Percentiles rank a stretch among this genome's conserved stretches.
Conservation (phyloP, 2,329 filamentous ascomycete genomes). For the Endothia cerciana region DNA sequence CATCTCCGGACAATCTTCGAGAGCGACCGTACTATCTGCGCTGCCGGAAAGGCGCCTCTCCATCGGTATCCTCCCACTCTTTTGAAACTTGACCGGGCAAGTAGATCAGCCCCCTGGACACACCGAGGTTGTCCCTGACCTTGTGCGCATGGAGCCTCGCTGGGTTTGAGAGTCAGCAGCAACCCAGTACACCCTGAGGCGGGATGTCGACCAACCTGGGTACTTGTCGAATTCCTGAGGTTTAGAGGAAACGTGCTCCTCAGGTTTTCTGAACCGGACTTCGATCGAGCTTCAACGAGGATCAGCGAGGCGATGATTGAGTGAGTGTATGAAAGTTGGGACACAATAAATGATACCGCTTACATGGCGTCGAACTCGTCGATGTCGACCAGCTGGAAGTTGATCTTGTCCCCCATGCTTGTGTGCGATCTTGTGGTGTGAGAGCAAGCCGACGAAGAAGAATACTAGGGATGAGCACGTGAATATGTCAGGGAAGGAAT, state of each 20-base stretch:
- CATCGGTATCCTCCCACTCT: constrained; percentile 63
- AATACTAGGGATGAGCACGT: background rate
- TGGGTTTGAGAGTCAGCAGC: constrained; percentile 34
- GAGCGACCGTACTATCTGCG: constrained; percentile 56
- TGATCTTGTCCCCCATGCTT: constrained; percentile 31
- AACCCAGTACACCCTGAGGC: background rate
- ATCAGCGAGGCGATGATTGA: background rate
- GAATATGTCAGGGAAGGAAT: background rate
- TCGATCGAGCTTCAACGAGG: constrained; percentile 43
- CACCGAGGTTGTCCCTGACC: constrained; percentile 55
- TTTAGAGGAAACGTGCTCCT: background rate
- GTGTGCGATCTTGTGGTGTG: background rate
- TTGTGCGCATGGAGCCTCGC: constrained; percentile 62
- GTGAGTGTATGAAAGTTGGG: background rate
- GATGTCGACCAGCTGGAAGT: constrained; percentile 49
- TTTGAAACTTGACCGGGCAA: constrained; percentile 56
- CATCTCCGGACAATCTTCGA: background rate
- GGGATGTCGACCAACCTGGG: constrained; percentile 37
- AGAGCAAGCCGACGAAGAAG: background rate
- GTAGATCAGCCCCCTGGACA: constrained; percentile 57
- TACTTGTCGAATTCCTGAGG: constrained; percentile 35
- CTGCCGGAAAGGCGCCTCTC: constrained; percentile 59
- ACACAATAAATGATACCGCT: constrained; percentile 34
- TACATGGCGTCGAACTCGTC: constrained; percentile 62
- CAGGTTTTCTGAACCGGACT: constrained; percentile 37